These are phyloP conservation scores for Aspergillus sp. DNA, from an alignment of 2,329 filamentous ascomycete genomes.

Conservation along the genomic window DNA sequence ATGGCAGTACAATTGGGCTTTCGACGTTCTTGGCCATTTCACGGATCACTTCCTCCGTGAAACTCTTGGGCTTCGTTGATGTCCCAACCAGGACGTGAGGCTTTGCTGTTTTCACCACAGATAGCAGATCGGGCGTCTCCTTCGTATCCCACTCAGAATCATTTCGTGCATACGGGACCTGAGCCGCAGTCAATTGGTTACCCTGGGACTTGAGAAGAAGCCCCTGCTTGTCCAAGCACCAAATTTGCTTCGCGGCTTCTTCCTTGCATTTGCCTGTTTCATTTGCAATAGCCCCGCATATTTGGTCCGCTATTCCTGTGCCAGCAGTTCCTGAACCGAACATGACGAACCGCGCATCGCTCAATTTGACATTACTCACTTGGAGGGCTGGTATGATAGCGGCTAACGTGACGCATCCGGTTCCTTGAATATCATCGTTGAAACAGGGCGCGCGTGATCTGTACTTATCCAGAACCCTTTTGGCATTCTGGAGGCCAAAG, in stretches of 20 bases:
- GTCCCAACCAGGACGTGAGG: slow-evolving; percentile 81
- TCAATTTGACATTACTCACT: slow-evolving; percentile 59
- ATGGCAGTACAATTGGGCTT: slow-evolving; percentile 69
- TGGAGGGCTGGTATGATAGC: slow-evolving; percentile 71
- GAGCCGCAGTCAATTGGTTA: slow-evolving; percentile 58
- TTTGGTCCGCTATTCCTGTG: slow-evolving; percentile 78
- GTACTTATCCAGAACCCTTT: slow-evolving; percentile 70
- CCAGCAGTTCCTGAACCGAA: slow-evolving; percentile 79
- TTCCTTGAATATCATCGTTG: slow-evolving; percentile 87
- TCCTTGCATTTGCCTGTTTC: slow-evolving; percentile 60
- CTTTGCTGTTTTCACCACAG: slow-evolving; percentile 62
- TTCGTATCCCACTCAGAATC: slow-evolving; percentile 56
- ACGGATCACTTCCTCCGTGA: slow-evolving; percentile 65
- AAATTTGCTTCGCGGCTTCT: slow-evolving; percentile 75
- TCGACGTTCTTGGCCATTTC: slow-evolving; percentile 70
- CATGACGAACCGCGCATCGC: slow-evolving; percentile 64
- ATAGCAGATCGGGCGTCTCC: slow-evolving; percentile 53
- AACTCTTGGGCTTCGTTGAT: slow-evolving; percentile 68
- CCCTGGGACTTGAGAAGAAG: slow-evolving; percentile 60
- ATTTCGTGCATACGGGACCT: slow-evolving; percentile 60
- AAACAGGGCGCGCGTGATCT: slow-evolving; percentile 70
- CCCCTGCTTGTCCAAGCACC: slow-evolving; percentile 76
- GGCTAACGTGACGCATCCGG: slow-evolving; percentile 78
- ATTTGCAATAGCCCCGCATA: slow-evolving; percentile 68
- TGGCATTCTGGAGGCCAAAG: slow-evolving; percentile 71